Percentiles rank a stretch among this genome's conserved stretches.
phyloP scores from a whole-genome alignment of 805 yeast species.

The Ogataea angusta region DNA sequence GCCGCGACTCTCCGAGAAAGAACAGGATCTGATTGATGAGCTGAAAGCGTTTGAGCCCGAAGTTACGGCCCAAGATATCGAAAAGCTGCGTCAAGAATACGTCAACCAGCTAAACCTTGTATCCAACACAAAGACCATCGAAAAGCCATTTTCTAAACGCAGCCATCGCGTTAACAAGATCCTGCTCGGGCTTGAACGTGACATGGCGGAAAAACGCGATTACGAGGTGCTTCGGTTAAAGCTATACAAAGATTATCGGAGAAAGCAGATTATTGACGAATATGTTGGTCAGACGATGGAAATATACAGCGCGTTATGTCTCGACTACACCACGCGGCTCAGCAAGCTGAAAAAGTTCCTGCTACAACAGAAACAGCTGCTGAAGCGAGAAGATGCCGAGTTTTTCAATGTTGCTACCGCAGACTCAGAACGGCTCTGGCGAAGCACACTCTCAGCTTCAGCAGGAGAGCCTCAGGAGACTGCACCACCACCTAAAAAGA shows the following conservation, averaged over 20 bases:
- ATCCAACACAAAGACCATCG: constrained; percentile 5
- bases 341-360: constrained; percentile 34
- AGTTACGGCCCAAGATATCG: constrained; percentile 6
- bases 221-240: constrained; percentile 30
- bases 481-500: constrained; percentile 1
- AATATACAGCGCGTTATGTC: constrained; percentile 26
- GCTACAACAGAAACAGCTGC: constrained; percentile 26
- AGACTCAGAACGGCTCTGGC: constrained; percentile 31
- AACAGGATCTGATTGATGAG: constrained; percentile 1
- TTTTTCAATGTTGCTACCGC: constrained; percentile 30
- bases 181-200: constrained; percentile 26
- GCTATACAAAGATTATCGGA: constrained; percentile 24
- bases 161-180: constrained; percentile 8
- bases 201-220: constrained; percentile 34
- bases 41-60: constrained; percentile 1
- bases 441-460: constrained; percentile 12
- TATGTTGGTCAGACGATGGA: constrained; percentile 28
- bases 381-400: constrained; percentile 27
- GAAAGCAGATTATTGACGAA: constrained; percentile 23
- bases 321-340: constrained; percentile 29
- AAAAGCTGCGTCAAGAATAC: constrained; percentile 6
- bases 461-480: not conserved
- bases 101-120: constrained; percentile 13
- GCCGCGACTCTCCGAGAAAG: not conserved
- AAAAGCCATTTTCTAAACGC: constrained; percentile 13